phyloP scores from a whole-genome alignment of 768 basidiomycete species.

The Tricholoma bakamatsutake region DNA sequence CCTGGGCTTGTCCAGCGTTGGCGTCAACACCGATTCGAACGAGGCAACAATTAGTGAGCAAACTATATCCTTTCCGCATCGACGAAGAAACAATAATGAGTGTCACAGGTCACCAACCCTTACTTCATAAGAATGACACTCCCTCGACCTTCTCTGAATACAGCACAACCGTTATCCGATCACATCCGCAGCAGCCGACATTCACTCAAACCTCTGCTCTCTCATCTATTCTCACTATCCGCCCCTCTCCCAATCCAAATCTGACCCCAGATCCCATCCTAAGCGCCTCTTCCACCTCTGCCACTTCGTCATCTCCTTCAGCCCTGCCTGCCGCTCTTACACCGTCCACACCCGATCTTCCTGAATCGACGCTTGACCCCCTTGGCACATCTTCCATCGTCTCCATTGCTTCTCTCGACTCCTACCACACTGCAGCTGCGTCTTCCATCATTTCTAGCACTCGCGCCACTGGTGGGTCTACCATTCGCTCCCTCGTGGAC shows the following conservation, averaged over 20 bases:
- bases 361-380: slow-evolving; percentile 26
- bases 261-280: slow-evolving; percentile 33
- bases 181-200: slow-evolving; percentile 35
- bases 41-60: slow-evolving; percentile 34
- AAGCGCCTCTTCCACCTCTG: slow-evolving; percentile 26
- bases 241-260: slow-evolving; percentile 48
- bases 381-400: slow-evolving; percentile 41
- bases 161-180: slow-evolving; percentile 62
- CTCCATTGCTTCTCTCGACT: slow-evolving; percentile 53
- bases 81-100: slow-evolving; percentile 10
- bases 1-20: slow-evolving; percentile 44
- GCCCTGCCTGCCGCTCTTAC: slow-evolving; percentile 16
- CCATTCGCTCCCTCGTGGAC: slow-evolving; percentile 42
- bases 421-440: slow-evolving; percentile 59
- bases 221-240: slow-evolving; percentile 72
- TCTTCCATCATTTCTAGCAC: slow-evolving; percentile 48
- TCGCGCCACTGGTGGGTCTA: slow-evolving; percentile 71
- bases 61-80: slow-evolving; percentile 2
- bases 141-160: slow-evolving; percentile 47
- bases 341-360: slow-evolving; percentile 4
- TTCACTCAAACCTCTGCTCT: slow-evolving; percentile 43
- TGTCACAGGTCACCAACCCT: slow-evolving; percentile 46
- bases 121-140: slow-evolving; percentile 35
- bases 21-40: slow-evolving; percentile 43
- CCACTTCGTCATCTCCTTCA: slow-evolving; percentile 13